Conservation (phyloP, 768 basidiomycete genomes). For the Amanita muscaria region DNA sequence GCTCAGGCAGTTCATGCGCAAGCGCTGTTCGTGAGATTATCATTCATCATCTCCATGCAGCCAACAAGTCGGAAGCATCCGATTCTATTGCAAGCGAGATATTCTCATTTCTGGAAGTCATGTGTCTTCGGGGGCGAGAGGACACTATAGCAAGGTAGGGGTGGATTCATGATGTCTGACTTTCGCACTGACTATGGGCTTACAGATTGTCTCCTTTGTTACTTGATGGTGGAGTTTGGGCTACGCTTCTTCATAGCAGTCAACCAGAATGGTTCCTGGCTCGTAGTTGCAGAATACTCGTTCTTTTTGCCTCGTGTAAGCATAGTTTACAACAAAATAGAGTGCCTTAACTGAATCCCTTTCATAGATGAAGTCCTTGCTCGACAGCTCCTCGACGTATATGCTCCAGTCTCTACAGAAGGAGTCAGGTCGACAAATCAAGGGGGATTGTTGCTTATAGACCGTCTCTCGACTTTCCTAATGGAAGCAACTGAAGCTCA, state of each 20-base stretch:
- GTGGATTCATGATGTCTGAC: neutral
- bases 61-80: constrained; percentile 18
- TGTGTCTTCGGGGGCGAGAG: constrained; percentile 40
- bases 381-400: constrained; percentile 32
- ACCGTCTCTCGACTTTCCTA: constrained; percentile 17
- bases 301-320: constrained; percentile 49
- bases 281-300: constrained; percentile 39
- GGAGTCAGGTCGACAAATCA: constrained; percentile 17
- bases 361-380: constrained; percentile 33
- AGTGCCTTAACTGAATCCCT: constrained; percentile 3
- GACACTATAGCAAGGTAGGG: constrained; percentile 32
- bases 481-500: neutral
- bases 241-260: constrained; percentile 37
- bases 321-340: constrained; percentile 1
- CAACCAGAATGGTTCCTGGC: constrained; percentile 47
- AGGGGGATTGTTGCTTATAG: constrained; percentile 34
- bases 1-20: constrained; percentile 27
- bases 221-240: constrained; percentile 23
- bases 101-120: constrained; percentile 41
- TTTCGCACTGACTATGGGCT: neutral
- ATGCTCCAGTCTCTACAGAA: constrained; percentile 14
- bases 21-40: constrained; percentile 34
- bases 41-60: constrained; percentile 27
- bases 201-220: constrained; percentile 1
- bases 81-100: constrained; percentile 32